Evolutionary conservation across 1,284 basidiomycete species (phyloP).

Genomic region (Neolentinus lepideus): DNA sequence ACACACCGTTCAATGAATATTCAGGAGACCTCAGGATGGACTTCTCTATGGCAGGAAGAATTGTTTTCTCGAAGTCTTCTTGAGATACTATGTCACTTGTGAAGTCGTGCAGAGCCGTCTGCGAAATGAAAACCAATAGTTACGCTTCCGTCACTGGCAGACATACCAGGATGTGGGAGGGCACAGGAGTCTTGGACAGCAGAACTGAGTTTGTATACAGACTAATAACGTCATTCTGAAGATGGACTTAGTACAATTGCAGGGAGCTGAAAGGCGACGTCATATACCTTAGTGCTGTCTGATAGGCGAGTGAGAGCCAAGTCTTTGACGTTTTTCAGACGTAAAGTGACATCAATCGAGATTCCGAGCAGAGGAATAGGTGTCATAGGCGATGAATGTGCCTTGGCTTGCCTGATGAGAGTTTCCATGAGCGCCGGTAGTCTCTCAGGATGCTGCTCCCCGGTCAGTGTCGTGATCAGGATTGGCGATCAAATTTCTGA

Average conservation of each 20-base stretch:
- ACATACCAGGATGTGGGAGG: constrained; percentile 42
- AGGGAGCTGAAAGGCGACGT: constrained; percentile 2
- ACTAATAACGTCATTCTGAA: constrained; percentile 44
- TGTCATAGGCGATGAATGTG: constrained; percentile 36
- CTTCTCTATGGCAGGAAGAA: constrained; percentile 70
- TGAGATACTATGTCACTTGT: constrained; percentile 21
- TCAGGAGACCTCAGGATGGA: constrained; percentile 70
- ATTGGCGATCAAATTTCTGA: constrained; percentile 5
- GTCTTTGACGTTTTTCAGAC: constrained; percentile 46
- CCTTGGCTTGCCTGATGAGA: constrained; percentile 42
- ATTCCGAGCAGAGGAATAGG: constrained; percentile 51
- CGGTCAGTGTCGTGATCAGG: not conserved
- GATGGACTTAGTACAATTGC: not conserved
- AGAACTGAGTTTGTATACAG: constrained; percentile 46
- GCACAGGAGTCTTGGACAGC: constrained; percentile 48
- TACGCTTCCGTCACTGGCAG: constrained; percentile 7
- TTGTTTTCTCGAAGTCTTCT: constrained; percentile 35
- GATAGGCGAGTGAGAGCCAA: constrained; percentile 33
- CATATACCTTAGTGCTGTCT: constrained; percentile 35
- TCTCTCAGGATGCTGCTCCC: constrained; percentile 35
- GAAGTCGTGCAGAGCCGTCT: constrained; percentile 56
- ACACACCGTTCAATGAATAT: constrained; percentile 50
- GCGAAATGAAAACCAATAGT: constrained; percentile 8
- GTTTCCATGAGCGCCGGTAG: constrained; percentile 43
- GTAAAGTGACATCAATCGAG: constrained; percentile 52